A percentile compares a stretch with the other conserved stretches of the same genome.
These are phyloP conservation scores for Cicer yamashitae DNA, from an alignment of 306 rosid species.

Conservation along the genomic window DNA sequence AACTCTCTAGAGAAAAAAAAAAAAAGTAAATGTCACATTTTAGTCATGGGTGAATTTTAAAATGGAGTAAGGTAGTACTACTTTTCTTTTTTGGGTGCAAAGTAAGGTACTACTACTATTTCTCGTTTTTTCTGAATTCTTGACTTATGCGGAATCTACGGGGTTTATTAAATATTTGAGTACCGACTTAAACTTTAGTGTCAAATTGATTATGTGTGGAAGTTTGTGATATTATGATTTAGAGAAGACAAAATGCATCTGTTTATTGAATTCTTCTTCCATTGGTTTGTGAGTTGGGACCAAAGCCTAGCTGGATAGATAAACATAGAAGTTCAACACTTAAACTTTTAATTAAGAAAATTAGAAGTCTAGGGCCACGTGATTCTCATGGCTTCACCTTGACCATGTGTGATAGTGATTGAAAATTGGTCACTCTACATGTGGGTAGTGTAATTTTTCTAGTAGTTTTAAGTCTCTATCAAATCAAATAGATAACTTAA, in stretches of 20 bases:
- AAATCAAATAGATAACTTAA: too few relatives aligned
- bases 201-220: background rate
- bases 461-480: background rate
- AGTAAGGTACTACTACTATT: too few relatives aligned
- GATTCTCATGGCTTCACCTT: conserved; percentile 26
- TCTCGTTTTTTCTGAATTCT: background rate
- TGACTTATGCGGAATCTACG: background rate
- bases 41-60: background rate
- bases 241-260: background rate
- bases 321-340: background rate
- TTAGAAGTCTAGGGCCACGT: conserved; percentile 20
- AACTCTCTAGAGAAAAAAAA: too few relatives aligned
- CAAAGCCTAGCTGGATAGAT: background rate
- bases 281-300: conserved; percentile 24
- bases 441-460: background rate
- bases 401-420: conserved; percentile 21
- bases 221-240: conserved; percentile 5
- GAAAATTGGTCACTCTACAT: background rate
- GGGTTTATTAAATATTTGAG: background rate
- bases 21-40: too few relatives aligned
- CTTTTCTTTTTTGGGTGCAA: background rate
- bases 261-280: conserved; percentile 5
- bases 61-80: background rate
- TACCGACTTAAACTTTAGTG: background rate
- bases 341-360: background rate